A percentile compares a stretch with the other conserved stretches of the same genome.
Evolutionary conservation across 768 basidiomycete genomes (phyloP).

Genomic region (Fistulinella prunicolor): DNA sequence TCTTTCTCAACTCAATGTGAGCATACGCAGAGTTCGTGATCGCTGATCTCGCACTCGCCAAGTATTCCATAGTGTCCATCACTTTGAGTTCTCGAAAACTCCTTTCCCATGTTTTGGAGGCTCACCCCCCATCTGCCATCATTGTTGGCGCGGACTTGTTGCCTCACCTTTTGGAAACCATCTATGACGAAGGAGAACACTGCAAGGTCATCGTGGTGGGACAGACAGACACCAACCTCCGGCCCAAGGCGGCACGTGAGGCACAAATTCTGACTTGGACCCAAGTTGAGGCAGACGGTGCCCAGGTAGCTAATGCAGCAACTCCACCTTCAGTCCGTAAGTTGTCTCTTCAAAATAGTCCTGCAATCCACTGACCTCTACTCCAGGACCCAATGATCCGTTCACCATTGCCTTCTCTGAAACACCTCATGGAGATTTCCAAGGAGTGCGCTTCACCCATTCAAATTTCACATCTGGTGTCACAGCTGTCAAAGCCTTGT

Average conservation of each 20-base stretch:
- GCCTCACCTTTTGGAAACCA: slow-evolving; percentile 64
- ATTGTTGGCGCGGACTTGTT: slow-evolving; percentile 68
- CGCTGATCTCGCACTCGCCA: slow-evolving; percentile 73
- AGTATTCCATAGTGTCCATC: slow-evolving; percentile 64
- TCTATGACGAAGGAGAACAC: slow-evolving; percentile 57
- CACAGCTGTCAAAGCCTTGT: slow-evolving; percentile 69
- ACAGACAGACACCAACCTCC: slow-evolving; percentile 45
- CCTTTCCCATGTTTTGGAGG: slow-evolving; percentile 62
- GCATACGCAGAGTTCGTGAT: slow-evolving; percentile 64
- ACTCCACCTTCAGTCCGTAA: slow-evolving; percentile 51
- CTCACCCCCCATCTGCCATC: slow-evolving; percentile 68
- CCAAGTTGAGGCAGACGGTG: slow-evolving; percentile 68
- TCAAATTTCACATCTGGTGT: slow-evolving; percentile 88
- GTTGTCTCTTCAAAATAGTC: slow-evolving; percentile 21
- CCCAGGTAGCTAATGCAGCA: slow-evolving; percentile 41
- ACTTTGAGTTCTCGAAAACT: slow-evolving; percentile 60
- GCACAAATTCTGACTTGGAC: slow-evolving; percentile 62
- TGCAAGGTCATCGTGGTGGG: slow-evolving; percentile 73
- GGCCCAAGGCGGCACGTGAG: slow-evolving; percentile 48
- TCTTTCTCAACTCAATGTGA: background rate
- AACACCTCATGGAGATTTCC: slow-evolving; percentile 48
- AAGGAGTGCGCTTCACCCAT: slow-evolving; percentile 70
- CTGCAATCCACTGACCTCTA: slow-evolving; percentile 1
- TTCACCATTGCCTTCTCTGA: slow-evolving; percentile 68
- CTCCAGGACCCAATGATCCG: slow-evolving; percentile 46